phyloP scores from a whole-genome alignment of 1,284 basidiomycete species.

The Ceratobasidium papillatum region DNA sequence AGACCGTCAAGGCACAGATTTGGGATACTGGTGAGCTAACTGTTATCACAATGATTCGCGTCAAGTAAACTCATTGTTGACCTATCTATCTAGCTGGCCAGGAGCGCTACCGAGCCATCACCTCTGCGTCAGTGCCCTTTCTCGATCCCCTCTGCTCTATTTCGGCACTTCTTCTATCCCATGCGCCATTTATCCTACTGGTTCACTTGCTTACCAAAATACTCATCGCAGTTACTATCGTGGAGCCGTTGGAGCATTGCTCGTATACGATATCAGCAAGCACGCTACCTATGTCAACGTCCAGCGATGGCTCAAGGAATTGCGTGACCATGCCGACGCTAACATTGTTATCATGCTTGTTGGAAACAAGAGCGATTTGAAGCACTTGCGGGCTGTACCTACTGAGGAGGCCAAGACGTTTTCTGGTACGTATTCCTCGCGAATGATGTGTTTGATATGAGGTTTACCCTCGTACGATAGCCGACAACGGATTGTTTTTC shows the following conservation, averaged over 20 bases:
- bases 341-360: constrained; percentile 95
- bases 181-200: background rate
- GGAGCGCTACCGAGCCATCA: constrained; percentile 98
- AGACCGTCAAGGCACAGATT: constrained; percentile 99
- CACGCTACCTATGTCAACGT: constrained; percentile 97
- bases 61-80: constrained; percentile 3
- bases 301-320: constrained; percentile 97
- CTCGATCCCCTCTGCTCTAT: background rate
- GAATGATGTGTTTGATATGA: background rate
- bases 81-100: constrained; percentile 77
- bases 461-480: constrained; percentile 50
- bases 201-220: background rate
- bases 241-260: constrained; percentile 91
- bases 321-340: constrained; percentile 92
- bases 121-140: constrained; percentile 78
- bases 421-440: constrained; percentile 64
- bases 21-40: constrained; percentile 90
- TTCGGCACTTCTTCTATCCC: background rate
- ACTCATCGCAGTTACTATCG: constrained; percentile 86
- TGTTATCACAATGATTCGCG: background rate
- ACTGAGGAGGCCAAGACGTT: constrained; percentile 83
- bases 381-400: constrained; percentile 68
- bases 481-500: constrained; percentile 89
- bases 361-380: constrained; percentile 68
- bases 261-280: constrained; percentile 95